Percentiles rank a stretch among this genome's conserved stretches.
Evolutionary conservation across 768 basidiomycete species (phyloP).

Genomic region (Amanita inopinata): DNA sequence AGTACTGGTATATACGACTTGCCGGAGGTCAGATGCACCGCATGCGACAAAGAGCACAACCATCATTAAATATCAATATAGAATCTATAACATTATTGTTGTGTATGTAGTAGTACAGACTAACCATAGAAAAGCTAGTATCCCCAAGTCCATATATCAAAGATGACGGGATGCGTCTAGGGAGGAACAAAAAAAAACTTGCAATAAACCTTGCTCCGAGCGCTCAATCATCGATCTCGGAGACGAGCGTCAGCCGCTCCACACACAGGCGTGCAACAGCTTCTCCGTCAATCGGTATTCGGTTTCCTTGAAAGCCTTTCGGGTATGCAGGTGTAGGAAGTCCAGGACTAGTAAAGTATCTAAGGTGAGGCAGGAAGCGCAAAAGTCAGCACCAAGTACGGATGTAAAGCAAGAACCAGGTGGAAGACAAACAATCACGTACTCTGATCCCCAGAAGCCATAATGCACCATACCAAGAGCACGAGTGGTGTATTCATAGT

Average conservation of each 20-base stretch:
- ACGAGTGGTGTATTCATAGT: slow-evolving; percentile 77
- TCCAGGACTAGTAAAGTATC: slow-evolving; percentile 67
- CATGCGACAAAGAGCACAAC: too few relatives aligned
- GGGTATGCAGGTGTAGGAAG: slow-evolving; percentile 65
- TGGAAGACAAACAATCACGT: slow-evolving; percentile 14
- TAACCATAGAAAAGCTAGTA: too few relatives aligned
- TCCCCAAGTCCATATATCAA: too few relatives aligned
- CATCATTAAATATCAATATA: too few relatives aligned
- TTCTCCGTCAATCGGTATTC: slow-evolving; percentile 73
- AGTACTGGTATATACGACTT: too few relatives aligned
- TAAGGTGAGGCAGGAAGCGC: too few relatives aligned
- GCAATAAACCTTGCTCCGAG: too few relatives aligned
- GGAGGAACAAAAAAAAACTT: too few relatives aligned
- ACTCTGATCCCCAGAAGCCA: slow-evolving; percentile 77
- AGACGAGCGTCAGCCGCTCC: slow-evolving; percentile 45
- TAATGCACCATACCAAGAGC: slow-evolving; percentile 78
- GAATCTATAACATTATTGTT: too few relatives aligned
- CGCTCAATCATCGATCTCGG: slow-evolving; percentile 51
- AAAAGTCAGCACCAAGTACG: slow-evolving; percentile 3
- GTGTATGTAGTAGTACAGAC: too few relatives aligned
- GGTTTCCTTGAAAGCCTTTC: slow-evolving; percentile 81
- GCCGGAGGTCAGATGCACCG: too few relatives aligned
- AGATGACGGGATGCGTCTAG: too few relatives aligned
- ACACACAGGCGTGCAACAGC: slow-evolving; percentile 52
- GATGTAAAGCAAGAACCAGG: background rate